Conservation (phyloP, 768 basidiomycete species). For the Suillus ampliporus region DNA sequence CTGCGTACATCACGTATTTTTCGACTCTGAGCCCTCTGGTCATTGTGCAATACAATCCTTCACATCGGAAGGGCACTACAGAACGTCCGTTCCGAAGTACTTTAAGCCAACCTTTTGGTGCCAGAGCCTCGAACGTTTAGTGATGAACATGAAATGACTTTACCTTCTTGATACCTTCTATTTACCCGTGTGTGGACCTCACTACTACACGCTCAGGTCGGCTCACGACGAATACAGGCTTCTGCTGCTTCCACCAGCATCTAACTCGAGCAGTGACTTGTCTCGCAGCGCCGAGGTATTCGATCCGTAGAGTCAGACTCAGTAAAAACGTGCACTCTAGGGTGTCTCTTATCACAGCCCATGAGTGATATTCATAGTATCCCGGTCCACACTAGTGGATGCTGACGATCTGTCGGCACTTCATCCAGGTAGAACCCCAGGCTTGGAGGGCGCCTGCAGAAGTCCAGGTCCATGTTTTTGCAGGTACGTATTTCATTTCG, state of each 20-base stretch:
- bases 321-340: too few relatives aligned
- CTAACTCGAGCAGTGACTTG: neutral
- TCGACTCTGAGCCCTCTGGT: neutral
- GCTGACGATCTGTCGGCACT: too few relatives aligned
- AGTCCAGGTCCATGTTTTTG: too few relatives aligned
- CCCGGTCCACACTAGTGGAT: too few relatives aligned
- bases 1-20: neutral
- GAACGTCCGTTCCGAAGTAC: neutral
- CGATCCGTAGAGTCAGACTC: too few relatives aligned
- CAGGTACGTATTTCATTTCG: too few relatives aligned
- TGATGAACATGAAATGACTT: neutral
- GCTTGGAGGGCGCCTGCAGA: too few relatives aligned
- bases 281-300: neutral
- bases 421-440: too few relatives aligned
- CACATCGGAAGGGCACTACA: neutral
- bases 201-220: neutral
- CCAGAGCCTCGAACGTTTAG: neutral
- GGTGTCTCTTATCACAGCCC: neutral
- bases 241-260: neutral
- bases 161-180: neutral
- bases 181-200: neutral
- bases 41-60: neutral
- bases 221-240: neutral
- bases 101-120: neutral
- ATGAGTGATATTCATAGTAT: neutral